Conservation (phyloP, 164 flowering plant genomes). For the Tinospora cordifolia region DNA sequence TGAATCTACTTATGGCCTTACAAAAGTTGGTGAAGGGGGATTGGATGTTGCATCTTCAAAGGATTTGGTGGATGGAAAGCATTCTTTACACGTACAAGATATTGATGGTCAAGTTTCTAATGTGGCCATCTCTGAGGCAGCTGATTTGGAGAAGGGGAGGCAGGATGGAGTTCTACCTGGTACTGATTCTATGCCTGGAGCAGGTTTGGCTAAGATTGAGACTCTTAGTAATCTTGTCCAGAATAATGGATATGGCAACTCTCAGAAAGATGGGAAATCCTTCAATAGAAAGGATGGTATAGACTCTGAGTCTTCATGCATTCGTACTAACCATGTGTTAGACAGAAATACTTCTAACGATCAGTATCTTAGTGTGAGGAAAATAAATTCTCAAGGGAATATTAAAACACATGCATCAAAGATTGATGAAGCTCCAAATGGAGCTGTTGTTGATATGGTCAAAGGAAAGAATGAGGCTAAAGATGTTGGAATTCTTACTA, state of each 20-base stretch:
- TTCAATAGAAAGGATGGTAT: conserved; percentile 30
- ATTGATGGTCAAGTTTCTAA: conserved; percentile 20
- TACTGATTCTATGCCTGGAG: conserved; percentile 27
- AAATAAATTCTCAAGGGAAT: conserved; percentile 31
- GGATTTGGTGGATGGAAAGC: conserved; percentile 23
- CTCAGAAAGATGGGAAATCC: conserved; percentile 22
- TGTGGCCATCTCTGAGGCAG: conserved; percentile 16
- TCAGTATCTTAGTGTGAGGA: conserved; percentile 23
- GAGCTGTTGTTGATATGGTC: conserved; percentile 15
- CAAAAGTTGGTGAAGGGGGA: conserved; percentile 26
- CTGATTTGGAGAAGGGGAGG: conserved; percentile 24
- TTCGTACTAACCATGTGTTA: conserved; percentile 29
- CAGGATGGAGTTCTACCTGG: conserved; percentile 24
- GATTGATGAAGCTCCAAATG: conserved; percentile 19
- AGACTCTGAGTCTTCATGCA: conserved; percentile 58
- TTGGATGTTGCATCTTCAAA: conserved; percentile 22
- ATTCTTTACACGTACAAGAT: conserved; percentile 21
- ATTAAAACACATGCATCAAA: conserved; percentile 23
- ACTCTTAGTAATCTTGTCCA: conserved; percentile 23
- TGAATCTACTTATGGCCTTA: conserved; percentile 14
- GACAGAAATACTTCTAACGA: conserved; percentile 43
- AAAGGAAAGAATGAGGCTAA: conserved; percentile 29
- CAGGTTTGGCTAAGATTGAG: conserved; percentile 22
- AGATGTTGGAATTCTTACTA: conserved; percentile 21
- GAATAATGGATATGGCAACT: conserved; percentile 30